phyloP scores from a whole-genome alignment of 352 stramenopile genomes.

The Phytopythium vexans region DNA sequence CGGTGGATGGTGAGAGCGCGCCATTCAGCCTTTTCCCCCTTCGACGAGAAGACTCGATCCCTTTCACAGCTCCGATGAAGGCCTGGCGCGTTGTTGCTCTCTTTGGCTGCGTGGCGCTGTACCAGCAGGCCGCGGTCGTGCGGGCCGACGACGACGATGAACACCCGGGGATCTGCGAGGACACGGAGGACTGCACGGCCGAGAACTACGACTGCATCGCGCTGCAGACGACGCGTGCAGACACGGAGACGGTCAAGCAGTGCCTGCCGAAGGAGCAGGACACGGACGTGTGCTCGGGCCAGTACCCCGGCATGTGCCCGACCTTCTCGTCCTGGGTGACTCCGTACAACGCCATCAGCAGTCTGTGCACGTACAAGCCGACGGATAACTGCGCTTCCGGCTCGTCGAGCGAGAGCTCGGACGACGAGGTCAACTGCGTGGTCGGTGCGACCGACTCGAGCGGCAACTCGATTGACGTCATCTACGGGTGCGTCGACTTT shows the following conservation, averaged over 20 bases:
- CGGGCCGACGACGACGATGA: conserved; percentile 34
- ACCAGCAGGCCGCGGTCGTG: conserved; percentile 3
- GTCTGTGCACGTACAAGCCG: conserved; percentile 64
- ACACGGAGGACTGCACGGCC: conserved; percentile 42
- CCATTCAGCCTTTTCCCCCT: too few species aligned
- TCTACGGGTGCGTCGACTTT: conserved; percentile 80
- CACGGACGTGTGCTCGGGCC: conserved; percentile 61
- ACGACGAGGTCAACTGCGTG: conserved; percentile 29
- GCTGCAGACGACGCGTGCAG: conserved; percentile 73
- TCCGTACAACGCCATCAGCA: conserved; percentile 59
- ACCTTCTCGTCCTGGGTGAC: conserved; percentile 73
- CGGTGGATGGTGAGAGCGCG: too few species aligned
- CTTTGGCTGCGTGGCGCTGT: too few species aligned
- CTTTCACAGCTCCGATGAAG: too few species aligned
- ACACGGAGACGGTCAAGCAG: conserved; percentile 70
- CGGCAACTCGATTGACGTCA: conserved; percentile 37
- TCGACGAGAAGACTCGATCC: too few species aligned
- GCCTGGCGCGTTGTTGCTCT: too few species aligned
- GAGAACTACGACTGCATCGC: conserved; percentile 58
- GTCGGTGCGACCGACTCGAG: conserved; percentile 27
- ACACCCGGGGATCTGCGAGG: conserved; percentile 59
- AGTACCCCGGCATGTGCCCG: conserved; percentile 52
- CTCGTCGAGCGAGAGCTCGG: conserved; percentile 17
- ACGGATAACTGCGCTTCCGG: conserved; percentile 42
- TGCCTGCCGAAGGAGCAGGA: conserved; percentile 50